Percentiles rank a stretch among this genome's conserved stretches.
These are phyloP conservation scores for Cryomyces antarcticus DNA, from an alignment of 495 filamentous ascomycete genomes.

Conservation along the genomic window DNA sequence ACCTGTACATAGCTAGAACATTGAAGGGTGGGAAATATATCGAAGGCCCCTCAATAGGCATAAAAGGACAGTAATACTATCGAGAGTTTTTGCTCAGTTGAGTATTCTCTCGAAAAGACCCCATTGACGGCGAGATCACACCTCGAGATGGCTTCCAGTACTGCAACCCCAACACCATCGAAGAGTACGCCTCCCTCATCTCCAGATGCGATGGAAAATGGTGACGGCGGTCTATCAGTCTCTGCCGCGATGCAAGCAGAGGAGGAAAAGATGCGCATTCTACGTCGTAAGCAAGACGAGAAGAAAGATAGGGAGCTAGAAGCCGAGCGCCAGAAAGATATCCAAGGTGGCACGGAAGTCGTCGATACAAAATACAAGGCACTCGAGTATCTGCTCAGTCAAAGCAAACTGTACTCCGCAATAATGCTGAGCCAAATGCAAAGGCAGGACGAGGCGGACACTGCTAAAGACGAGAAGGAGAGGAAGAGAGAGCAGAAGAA, in stretches of 20 bases:
- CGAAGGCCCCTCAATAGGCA: too few relatives aligned
- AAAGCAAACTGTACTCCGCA: constrained; percentile 26
- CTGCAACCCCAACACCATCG: too few relatives aligned
- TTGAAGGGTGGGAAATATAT: too few relatives aligned
- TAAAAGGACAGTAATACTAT: too few relatives aligned
- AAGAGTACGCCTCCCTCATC: constrained; percentile 11
- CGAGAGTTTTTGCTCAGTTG: too few relatives aligned
- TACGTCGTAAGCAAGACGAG: constrained; percentile 26
- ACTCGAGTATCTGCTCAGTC: constrained; percentile 24
- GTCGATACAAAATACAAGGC: constrained; percentile 30
- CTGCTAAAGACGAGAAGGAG: constrained; percentile 24
- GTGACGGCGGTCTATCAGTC: neutral
- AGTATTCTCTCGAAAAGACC: too few relatives aligned
- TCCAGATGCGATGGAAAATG: constrained; percentile 2
- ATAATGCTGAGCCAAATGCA: constrained; percentile 46
- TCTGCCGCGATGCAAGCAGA: constrained; percentile 26
- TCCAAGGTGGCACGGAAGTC: constrained; percentile 27
- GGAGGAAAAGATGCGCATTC: constrained; percentile 27
- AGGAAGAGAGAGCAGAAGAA: constrained; percentile 20
- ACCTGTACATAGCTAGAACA: too few relatives aligned
- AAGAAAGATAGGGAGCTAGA: constrained; percentile 28
- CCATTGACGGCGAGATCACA: too few relatives aligned
- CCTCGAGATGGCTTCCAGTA: too few relatives aligned
- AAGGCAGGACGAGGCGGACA: constrained; percentile 36
- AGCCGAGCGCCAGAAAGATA: constrained; percentile 23